Percentiles rank a stretch among this genome's conserved stretches.
These are phyloP conservation scores for Arthroderma sp. DNA, from an alignment of 2,329 filamentous ascomycete species.

Conservation along the genomic window DNA sequence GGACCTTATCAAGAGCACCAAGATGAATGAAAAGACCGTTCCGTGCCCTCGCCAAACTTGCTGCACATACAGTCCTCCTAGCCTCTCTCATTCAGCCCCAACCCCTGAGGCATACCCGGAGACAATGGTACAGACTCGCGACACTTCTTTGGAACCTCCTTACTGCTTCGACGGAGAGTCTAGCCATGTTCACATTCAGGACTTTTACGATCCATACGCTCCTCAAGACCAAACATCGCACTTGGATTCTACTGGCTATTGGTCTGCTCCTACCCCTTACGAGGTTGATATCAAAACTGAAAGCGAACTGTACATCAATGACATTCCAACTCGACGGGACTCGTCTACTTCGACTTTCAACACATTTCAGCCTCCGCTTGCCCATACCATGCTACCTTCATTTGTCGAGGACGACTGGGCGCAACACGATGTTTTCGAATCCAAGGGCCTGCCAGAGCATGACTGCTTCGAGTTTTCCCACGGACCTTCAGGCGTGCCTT, in stretches of 20 bases:
- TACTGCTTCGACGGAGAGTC: conserved; percentile 54
- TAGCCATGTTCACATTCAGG: conserved; percentile 50
- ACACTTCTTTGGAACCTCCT: conserved; percentile 68
- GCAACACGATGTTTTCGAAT: conserved; percentile 56
- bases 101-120: conserved; percentile 72
- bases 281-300: conserved; percentile 96
- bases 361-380: conserved; percentile 70
- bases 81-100: conserved; percentile 67
- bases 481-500: conserved; percentile 29
- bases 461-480: conserved; percentile 77
- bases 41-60: conserved; percentile 29
- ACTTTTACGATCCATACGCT: conserved; percentile 32
- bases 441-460: conserved; percentile 55
- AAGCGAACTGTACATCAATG: conserved; percentile 83
- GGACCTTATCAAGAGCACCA: conserved; percentile 93
- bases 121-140: conserved; percentile 56
- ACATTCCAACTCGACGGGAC: conserved; percentile 72
- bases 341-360: conserved; percentile 86
- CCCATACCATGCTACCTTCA: conserved; percentile 53
- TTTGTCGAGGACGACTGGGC: conserved; percentile 58
- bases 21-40: conserved; percentile 74
- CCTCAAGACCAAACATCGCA: conserved; percentile 37
- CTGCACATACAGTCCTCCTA: conserved; percentile 53
- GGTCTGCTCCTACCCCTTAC: conserved; percentile 56
- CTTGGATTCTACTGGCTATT: conserved; percentile 51